phyloP scores from a whole-genome alignment of 2,329 filamentous ascomycete species.

The Apiospora rasikravindrae region DNA sequence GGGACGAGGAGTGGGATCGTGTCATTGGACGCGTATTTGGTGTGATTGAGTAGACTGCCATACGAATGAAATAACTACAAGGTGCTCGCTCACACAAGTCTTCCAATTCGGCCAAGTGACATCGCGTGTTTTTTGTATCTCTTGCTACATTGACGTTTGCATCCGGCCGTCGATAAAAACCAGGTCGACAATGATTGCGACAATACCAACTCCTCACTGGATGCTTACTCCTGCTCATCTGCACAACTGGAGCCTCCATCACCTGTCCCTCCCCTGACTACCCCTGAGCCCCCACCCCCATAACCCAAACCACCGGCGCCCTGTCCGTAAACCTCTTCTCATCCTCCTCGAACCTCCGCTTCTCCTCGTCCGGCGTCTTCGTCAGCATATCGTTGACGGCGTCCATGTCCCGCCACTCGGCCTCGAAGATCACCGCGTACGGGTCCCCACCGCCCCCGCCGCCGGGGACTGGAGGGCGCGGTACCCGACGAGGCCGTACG shows the following conservation, averaged over 20 bases:
- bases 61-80: too few species aligned
- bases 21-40: slow-evolving; percentile 77
- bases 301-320: slow-evolving; percentile 29
- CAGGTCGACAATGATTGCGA: too few species aligned
- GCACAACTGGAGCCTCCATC: too few species aligned
- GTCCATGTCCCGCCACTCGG: slow-evolving; percentile 28
- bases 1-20: slow-evolving; percentile 92
- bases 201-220: too few species aligned
- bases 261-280: slow-evolving; percentile 39
- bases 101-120: neutral
- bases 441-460: slow-evolving; percentile 22
- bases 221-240: neutral
- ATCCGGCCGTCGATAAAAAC: too few species aligned
- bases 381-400: slow-evolving; percentile 24
- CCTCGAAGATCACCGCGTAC: slow-evolving; percentile 25
- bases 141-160: too few species aligned
- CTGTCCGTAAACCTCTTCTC: slow-evolving; percentile 29
- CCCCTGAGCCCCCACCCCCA: slow-evolving; percentile 22
- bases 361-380: slow-evolving; percentile 24
- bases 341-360: slow-evolving; percentile 24
- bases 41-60: slow-evolving; percentile 35
- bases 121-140: too few species aligned
- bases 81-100: neutral
- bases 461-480: slow-evolving; percentile 20
- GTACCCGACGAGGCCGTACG: slow-evolving; percentile 24